A percentile compares a stretch with the other conserved stretches of the same genome.
Evolutionary conservation across 208 protist genomes (phyloP).

Genomic region (Zelonia costaricensis): DNA sequence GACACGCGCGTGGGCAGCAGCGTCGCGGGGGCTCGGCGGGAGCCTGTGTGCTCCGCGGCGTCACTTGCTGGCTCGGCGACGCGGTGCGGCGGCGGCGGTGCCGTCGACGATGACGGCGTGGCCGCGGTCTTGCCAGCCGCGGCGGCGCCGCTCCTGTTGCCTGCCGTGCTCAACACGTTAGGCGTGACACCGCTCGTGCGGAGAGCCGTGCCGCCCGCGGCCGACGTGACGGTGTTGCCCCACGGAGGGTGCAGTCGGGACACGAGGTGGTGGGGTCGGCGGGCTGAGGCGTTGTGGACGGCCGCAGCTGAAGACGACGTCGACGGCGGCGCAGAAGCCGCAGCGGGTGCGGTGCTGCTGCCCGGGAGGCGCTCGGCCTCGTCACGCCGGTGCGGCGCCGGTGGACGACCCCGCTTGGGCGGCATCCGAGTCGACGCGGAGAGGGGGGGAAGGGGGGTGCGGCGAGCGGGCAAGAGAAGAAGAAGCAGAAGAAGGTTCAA

Average conservation of each 20-base stretch:
- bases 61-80: too few species aligned
- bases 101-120: too few species aligned
- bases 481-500: background rate
- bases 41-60: too few species aligned
- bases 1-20: too few species aligned
- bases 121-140: too few species aligned
- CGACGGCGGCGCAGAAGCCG: background rate
- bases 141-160: background rate
- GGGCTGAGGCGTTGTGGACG: constrained; percentile 1
- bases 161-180: background rate
- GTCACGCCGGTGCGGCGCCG: background rate
- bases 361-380: constrained; percentile 20
- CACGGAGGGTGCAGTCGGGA: constrained; percentile 24
- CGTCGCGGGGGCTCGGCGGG: too few species aligned
- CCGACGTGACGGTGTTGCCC: too few species aligned
- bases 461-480: constrained; percentile 7
- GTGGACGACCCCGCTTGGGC: constrained; percentile 6
- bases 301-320: too few species aligned
- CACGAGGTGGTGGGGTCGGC: constrained; percentile 24
- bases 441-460: background rate
- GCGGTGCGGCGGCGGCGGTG: too few species aligned
- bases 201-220: background rate
- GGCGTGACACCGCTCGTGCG: background rate
- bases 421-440: constrained; percentile 10
- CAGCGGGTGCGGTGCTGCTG: constrained; percentile 3